A percentile compares a stretch with the other conserved stretches of the same genome.
phyloP scores from a whole-genome alignment of 352 stramenopile genomes.

The Globisporangium carolinianum region DNA sequence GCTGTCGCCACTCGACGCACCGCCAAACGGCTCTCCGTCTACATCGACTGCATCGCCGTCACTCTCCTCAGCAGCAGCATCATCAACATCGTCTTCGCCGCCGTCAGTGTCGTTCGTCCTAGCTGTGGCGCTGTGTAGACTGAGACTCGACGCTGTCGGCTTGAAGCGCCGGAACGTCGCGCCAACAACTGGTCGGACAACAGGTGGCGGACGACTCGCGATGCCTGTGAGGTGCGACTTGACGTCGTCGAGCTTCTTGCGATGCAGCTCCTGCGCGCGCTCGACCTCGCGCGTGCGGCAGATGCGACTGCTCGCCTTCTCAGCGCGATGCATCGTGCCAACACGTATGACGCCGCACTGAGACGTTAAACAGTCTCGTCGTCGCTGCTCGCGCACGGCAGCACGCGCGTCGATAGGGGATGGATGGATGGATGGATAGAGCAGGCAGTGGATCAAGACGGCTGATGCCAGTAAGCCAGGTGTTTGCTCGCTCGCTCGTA shows the following conservation, averaged over 20 bases:
- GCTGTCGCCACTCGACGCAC: not conserved
- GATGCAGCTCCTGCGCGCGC: slow-evolving; percentile 60
- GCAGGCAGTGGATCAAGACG: no score
- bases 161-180: slow-evolving; percentile 9
- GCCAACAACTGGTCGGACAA: not conserved
- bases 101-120: not conserved
- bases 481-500: no score
- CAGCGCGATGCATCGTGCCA: slow-evolving; percentile 49
- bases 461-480: no score
- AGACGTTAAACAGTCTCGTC: no score
- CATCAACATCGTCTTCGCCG: not conserved
- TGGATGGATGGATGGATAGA: no score
- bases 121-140: not conserved
- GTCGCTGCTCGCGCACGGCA: not conserved
- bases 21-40: not conserved
- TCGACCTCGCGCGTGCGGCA: slow-evolving; percentile 64
- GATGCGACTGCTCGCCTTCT: slow-evolving; percentile 76
- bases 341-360: no score
- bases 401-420: no score
- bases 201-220: slow-evolving; percentile 10
- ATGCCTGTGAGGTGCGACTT: slow-evolving; percentile 44
- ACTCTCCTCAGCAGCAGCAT: not conserved
- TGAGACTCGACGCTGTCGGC: not conserved
- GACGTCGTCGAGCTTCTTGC: slow-evolving; percentile 62
- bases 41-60: slow-evolving; percentile 1